A percentile compares a stretch with the other conserved stretches of the same genome.
Conservation (phyloP, 345 rosid species). For the Lumnitzera littorea region DNA sequence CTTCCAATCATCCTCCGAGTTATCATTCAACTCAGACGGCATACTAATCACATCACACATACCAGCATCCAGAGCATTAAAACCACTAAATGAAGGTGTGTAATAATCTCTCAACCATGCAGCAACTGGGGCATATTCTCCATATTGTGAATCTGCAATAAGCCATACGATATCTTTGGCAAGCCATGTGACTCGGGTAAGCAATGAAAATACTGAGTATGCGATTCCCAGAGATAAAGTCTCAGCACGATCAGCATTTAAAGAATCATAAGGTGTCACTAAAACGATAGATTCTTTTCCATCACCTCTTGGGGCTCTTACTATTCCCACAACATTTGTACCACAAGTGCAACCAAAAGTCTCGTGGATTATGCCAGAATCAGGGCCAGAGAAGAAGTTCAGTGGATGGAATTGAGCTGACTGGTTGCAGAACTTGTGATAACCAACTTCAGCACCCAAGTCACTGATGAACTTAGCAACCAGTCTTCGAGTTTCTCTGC, state of each 20-base stretch:
- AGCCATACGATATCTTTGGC: conserved; percentile 92
- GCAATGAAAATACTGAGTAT: conserved; percentile 72
- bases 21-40: conserved; percentile 14
- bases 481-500: conserved; percentile 56
- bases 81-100: conserved; percentile 44
- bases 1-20: conserved; percentile 14
- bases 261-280: conserved; percentile 73
- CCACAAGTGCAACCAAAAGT: conserved; percentile 58
- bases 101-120: conserved; percentile 91
- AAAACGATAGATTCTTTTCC: conserved; percentile 90
- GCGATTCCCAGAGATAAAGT: conserved; percentile 59
- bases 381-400: conserved; percentile 64
- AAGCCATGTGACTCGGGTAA: conserved; percentile 77
- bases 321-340: conserved; percentile 44
- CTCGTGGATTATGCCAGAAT: conserved; percentile 27
- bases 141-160: conserved; percentile 75
- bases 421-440: conserved; percentile 68
- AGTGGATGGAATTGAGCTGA: conserved; percentile 59
- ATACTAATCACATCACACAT: conserved; percentile 16
- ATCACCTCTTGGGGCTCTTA: conserved; percentile 94
- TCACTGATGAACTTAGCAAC: conserved; percentile 55
- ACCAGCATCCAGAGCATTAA: conserved; percentile 19
- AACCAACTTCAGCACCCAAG: conserved; percentile 79
- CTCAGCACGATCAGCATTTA: conserved; percentile 37
- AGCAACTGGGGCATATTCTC: conserved; percentile 74